Percentiles rank a stretch among this genome's conserved stretches.
These are phyloP conservation scores for Bryoglossum gracile DNA, from an alignment of 495 filamentous ascomycete species.

Conservation along the genomic window DNA sequence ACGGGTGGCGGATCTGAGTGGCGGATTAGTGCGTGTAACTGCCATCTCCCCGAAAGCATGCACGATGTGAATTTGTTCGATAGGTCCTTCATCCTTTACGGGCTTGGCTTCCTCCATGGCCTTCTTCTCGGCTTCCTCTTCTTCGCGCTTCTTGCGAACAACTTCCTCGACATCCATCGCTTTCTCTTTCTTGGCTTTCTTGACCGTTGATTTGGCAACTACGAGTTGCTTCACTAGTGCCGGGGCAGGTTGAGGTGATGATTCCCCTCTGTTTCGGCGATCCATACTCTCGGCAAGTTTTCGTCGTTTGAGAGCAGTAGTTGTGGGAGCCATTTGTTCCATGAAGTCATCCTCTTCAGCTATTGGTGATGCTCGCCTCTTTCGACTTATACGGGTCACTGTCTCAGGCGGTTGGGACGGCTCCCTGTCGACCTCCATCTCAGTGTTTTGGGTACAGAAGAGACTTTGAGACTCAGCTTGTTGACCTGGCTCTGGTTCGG, in stretches of 20 bases:
- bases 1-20: slow-evolving; percentile 18
- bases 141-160: slow-evolving; percentile 59
- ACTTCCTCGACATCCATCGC: slow-evolving; percentile 62
- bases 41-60: slow-evolving; percentile 75
- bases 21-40: slow-evolving; percentile 33
- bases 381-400: slow-evolving; percentile 27
- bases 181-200: slow-evolving; percentile 39
- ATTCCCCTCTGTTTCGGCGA: slow-evolving; percentile 26
- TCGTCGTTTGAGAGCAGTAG: slow-evolving; percentile 65
- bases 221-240: slow-evolving; percentile 9
- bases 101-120: slow-evolving; percentile 52
- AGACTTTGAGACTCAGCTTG: slow-evolving; percentile 28
- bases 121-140: slow-evolving; percentile 54
- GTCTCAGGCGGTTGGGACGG: slow-evolving; percentile 4
- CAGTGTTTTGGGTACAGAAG: slow-evolving; percentile 31
- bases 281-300: slow-evolving; percentile 44
- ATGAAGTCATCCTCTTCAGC: slow-evolving; percentile 49
- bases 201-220: slow-evolving; percentile 2
- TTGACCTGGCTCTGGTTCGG: slow-evolving; percentile 15
- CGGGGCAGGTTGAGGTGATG: slow-evolving; percentile 18
- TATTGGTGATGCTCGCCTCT: slow-evolving; percentile 36
- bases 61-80: slow-evolving; percentile 67
- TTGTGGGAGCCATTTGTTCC: slow-evolving; percentile 60
- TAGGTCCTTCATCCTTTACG: slow-evolving; percentile 44
- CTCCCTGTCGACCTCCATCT: slow-evolving; percentile 9